phyloP scores from a whole-genome alignment of 176 grass and related monocot species.

The Lolium rigidum region DNA sequence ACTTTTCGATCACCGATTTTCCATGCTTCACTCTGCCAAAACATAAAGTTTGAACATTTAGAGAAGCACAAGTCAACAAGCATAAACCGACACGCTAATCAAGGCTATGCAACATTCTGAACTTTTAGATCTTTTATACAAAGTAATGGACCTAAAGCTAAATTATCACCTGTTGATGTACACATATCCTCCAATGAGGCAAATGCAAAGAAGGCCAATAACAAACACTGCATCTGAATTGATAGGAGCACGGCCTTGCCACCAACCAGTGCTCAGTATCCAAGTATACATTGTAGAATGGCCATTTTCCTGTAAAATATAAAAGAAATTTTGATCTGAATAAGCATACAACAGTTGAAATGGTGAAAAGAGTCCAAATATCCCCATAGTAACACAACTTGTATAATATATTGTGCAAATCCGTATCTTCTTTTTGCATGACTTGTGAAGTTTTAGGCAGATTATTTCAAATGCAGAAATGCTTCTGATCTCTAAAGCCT shows the following conservation, averaged over 20 bases:
- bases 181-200: constrained; percentile 65
- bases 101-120: not conserved
- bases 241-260: constrained; percentile 77
- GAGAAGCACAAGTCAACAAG: not conserved
- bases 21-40: constrained; percentile 64
- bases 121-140: not conserved
- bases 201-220: constrained; percentile 72
- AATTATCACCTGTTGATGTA: constrained; percentile 80
- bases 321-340: not conserved
- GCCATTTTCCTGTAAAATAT: constrained; percentile 72
- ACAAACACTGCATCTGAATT: constrained; percentile 84
- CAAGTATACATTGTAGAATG: constrained; percentile 87
- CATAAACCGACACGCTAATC: not conserved
- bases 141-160: constrained; percentile 10
- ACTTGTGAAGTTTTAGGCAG: not conserved
- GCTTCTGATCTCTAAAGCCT: not conserved
- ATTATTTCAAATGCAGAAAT: too few species aligned
- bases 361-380: not conserved
- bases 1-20: constrained; percentile 61
- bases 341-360: not conserved
- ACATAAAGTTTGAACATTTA: constrained; percentile 21
- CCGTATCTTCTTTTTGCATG: not conserved
- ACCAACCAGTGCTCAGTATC: constrained; percentile 93
- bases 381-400: not conserved
- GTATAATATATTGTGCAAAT: not conserved